phyloP scores from a whole-genome alignment of 202 grass and related monocot genomes.

The Panicum virgatum region DNA sequence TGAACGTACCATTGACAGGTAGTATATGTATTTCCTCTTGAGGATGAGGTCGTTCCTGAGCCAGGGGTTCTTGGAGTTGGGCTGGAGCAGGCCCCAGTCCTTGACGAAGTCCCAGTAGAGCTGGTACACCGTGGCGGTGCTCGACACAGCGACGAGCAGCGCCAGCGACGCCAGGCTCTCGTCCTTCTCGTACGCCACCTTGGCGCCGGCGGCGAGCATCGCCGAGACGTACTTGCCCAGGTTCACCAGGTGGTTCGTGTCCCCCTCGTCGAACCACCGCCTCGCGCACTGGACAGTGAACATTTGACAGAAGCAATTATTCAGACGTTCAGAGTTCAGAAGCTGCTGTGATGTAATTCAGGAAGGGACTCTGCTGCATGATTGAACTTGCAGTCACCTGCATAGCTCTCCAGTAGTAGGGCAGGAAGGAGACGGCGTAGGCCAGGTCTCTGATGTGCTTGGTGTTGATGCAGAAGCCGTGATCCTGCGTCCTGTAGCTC shows the following conservation, averaged over 20 bases:
- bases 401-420: slow-evolving; percentile 98
- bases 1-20: slow-evolving; percentile 71
- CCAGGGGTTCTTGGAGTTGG: slow-evolving; percentile 75
- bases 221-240: slow-evolving; percentile 88
- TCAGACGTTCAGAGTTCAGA: neutral
- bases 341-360: neutral
- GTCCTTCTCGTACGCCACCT: slow-evolving; percentile 81
- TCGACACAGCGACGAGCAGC: slow-evolving; percentile 58
- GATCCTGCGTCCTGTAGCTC: slow-evolving; percentile 72
- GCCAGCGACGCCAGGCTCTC: slow-evolving; percentile 52
- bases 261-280: slow-evolving; percentile 85
- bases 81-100: slow-evolving; percentile 80
- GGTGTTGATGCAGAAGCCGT: slow-evolving; percentile 66
- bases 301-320: neutral
- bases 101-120: slow-evolving; percentile 92
- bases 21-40: slow-evolving; percentile 67
- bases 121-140: slow-evolving; percentile 69
- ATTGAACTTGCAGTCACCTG: slow-evolving; percentile 40
- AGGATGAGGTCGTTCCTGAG: slow-evolving; percentile 75
- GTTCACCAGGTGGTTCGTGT: slow-evolving; percentile 61
- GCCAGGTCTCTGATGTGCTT: slow-evolving; percentile 73
- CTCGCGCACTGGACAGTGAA: slow-evolving; percentile 57
- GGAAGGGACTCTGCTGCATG: neutral
- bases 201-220: slow-evolving; percentile 74
- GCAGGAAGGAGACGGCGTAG: slow-evolving; percentile 78